Evolutionary conservation across 2,329 filamentous ascomycete species (phyloP), one percentile per base, ranked within the genome.

Genomic region (Parafenestella ontariensis): DNA sequence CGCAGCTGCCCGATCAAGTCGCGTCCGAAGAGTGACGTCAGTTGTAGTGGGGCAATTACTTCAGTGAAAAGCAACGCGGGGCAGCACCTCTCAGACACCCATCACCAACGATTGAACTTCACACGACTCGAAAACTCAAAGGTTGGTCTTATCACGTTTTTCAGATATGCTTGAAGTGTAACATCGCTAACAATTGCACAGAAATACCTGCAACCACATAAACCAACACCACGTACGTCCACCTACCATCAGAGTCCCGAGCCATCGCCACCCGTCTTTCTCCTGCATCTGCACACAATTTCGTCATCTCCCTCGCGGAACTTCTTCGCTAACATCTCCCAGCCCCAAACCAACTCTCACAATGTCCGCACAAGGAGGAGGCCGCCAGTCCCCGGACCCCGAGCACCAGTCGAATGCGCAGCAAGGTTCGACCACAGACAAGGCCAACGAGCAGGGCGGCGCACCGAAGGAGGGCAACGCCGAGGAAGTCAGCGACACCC

Each of bases 321-420:
- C 10, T 20, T 26, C 13, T 24, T 29, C 17, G 10, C 54, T 28
- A 41, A 26, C 23, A 26, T 20, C 23, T n/a, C 17, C 4, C 41
- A 39, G 29, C 36, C 20, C n/a, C 21, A 41, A 45, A 31, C 34
- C 20, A 52, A 23, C 55, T 10, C 21, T 47, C 45, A 40, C 55
- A 69, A 91, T 92, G 89, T 87, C 89, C 66, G 82, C 84, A 52
- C 83, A 79, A 62, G 78, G 81, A 70, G 77, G 84, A 77, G 89
- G 90, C 74, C 87, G 88, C 71, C 85, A 96, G 78, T 96, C 92
- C 28, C 92, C 92, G 58, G 79, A 87, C 47, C 90, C 90, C 24
- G 87, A 90, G 79, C 72, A 75, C 63, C 90, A 91, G 77, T 79
- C 82, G 33, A 87, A 85, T 55, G 77, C 80, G 50, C 91, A 95